These are phyloP conservation scores for Boletus holoroseus DNA, from an alignment of 1,284 basidiomycete genomes.

Conservation along the genomic window DNA sequence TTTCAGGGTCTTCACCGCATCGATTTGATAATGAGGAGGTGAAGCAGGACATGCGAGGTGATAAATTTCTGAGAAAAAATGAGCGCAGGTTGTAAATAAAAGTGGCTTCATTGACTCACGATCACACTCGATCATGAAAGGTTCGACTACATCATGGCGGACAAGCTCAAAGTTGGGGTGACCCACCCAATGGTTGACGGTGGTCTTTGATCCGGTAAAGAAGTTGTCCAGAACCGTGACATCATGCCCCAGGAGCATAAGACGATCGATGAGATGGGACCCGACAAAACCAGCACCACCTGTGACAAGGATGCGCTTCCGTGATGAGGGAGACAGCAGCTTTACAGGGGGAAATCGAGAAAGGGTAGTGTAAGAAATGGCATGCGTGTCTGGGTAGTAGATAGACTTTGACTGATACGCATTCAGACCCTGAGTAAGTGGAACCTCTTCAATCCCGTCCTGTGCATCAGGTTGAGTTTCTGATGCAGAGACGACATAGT, in stretches of 20 bases:
- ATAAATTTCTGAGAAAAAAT: slow-evolving; percentile 76
- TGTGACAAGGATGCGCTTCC: slow-evolving; percentile 90
- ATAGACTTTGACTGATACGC: slow-evolving; percentile 79
- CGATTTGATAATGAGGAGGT: slow-evolving; percentile 92
- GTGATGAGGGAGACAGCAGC: slow-evolving; percentile 68
- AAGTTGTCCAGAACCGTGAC: slow-evolving; percentile 98
- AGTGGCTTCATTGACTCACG: slow-evolving; percentile 47
- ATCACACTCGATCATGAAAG: slow-evolving; percentile 96
- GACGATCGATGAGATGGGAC: slow-evolving; percentile 92
- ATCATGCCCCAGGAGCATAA: slow-evolving; percentile 97
- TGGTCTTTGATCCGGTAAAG: slow-evolving; percentile 95
- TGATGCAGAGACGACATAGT: slow-evolving; percentile 55
- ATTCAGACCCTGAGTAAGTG: slow-evolving; percentile 48
- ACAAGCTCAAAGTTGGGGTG: slow-evolving; percentile 99
- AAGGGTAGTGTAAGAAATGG: slow-evolving; percentile 88
- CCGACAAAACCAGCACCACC: slow-evolving; percentile 98
- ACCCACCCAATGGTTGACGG: slow-evolving; percentile 90
- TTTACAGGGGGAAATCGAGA: slow-evolving; percentile 89
- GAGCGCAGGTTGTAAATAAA: not conserved
- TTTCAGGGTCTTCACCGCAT: slow-evolving; percentile 95
- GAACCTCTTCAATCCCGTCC: slow-evolving; percentile 46
- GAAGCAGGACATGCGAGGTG: slow-evolving; percentile 96
- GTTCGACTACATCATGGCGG: slow-evolving; percentile 93
- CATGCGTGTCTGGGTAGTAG: slow-evolving; percentile 69
- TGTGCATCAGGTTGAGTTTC: slow-evolving; percentile 36